These are phyloP conservation scores for Dunaliella sp. DNA, from an alignment of 139 green algal genomes.

Conservation along the genomic window DNA sequence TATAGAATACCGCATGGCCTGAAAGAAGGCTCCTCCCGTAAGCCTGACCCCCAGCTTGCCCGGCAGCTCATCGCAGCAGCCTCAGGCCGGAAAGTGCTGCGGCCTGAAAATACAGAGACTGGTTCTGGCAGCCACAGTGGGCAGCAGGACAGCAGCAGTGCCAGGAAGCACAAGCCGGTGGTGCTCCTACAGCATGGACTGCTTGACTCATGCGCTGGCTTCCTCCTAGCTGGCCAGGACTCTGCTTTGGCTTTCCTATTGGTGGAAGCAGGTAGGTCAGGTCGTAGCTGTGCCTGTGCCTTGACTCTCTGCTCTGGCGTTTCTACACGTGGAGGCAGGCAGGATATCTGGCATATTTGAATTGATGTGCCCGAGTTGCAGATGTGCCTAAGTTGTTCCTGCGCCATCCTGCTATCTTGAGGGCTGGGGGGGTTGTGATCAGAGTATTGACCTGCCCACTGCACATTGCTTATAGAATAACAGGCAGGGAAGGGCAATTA, in stretches of 20 bases:
- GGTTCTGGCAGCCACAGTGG: conserved; percentile 3
- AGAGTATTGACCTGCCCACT: too few species aligned
- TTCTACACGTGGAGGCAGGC: too few species aligned
- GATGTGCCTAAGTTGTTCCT: too few species aligned
- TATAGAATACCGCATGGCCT: conserved; percentile 58
- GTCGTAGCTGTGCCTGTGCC: too few species aligned
- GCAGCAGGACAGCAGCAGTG: too few species aligned
- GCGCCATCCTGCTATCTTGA: too few species aligned
- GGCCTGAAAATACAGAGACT: background rate
- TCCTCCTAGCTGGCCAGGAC: conserved; percentile 61
- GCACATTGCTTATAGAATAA: too few species aligned
- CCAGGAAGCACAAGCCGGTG: conserved; percentile 21
- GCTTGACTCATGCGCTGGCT: conserved; percentile 72
- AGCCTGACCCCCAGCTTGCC: background rate
- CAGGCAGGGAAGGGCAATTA: too few species aligned
- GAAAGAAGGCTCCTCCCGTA: background rate
- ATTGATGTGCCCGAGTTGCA: too few species aligned
- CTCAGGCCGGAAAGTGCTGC: background rate
- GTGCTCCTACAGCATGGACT: conserved; percentile 81
- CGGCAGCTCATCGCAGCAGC: background rate
- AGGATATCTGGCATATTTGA: too few species aligned
- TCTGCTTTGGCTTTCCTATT: conserved; percentile 70
- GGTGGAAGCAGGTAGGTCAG: conserved; percentile 62
- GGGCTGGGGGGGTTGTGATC: too few species aligned
- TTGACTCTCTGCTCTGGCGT: too few species aligned